Percentiles rank a stretch among this genome's conserved stretches.
These are phyloP conservation scores for Kluyveromyces nonfermentans DNA, from an alignment of 805 yeast genomes.

Conservation along the genomic window DNA sequence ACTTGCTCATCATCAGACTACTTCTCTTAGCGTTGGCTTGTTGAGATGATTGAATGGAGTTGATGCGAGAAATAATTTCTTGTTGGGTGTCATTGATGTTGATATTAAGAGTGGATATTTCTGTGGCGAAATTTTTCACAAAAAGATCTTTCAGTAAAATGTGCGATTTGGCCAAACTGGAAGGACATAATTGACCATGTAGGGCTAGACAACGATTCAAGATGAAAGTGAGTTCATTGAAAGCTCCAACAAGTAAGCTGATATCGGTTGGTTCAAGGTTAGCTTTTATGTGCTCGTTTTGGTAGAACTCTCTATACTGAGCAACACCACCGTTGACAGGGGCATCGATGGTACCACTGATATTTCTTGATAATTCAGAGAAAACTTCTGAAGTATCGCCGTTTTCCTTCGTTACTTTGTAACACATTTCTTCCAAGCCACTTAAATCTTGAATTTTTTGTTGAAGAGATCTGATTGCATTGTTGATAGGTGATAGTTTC, in stretches of 20 bases:
- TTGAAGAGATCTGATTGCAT: conserved; percentile 60
- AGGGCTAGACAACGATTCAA: conserved; percentile 56
- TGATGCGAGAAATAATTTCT: conserved; percentile 5
- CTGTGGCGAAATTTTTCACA: conserved; percentile 57
- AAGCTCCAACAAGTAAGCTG: conserved; percentile 33
- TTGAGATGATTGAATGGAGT: conserved; percentile 4
- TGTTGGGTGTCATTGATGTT: conserved; percentile 17
- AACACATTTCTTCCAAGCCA: conserved; percentile 53
- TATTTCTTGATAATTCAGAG: conserved; percentile 57
- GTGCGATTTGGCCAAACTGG: conserved; percentile 51
- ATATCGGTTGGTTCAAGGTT: conserved; percentile 24
- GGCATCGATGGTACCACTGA: conserved; percentile 81
- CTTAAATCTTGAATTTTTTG: conserved; percentile 64
- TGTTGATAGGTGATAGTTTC: conserved; percentile 73
- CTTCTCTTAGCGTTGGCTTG: conserved; percentile 3
- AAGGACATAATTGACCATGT: conserved; percentile 57
- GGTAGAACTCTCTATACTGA: conserved; percentile 64
- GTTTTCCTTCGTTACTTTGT: conserved; percentile 43
- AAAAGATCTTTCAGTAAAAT: conserved; percentile 55
- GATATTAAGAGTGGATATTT: conserved; percentile 38
- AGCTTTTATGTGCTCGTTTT: conserved; percentile 26
- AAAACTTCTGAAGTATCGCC: conserved; percentile 40
- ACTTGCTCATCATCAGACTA: conserved; percentile 1
- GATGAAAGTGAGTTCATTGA: conserved; percentile 58
- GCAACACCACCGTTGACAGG: conserved; percentile 92